phyloP scores from a whole-genome alignment of 768 basidiomycete species.

The Steccherinum ochraceum region DNA sequence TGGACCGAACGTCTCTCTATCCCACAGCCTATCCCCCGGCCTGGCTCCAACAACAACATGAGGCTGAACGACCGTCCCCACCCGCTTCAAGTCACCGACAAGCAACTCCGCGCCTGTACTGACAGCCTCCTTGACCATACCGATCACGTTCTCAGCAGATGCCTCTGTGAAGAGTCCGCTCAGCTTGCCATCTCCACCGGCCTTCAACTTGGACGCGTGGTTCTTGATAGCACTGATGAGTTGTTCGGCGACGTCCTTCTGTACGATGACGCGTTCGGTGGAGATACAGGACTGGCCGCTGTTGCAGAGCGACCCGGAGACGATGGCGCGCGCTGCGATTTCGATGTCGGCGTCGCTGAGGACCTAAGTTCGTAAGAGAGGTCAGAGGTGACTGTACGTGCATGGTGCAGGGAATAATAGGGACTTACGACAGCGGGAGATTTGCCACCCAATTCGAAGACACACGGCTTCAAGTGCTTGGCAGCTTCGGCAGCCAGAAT shows the following conservation, averaged over 20 bases:
- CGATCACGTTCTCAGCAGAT: slow-evolving; percentile 39
- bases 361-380: slow-evolving; percentile 26
- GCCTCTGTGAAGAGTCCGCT: slow-evolving; percentile 36
- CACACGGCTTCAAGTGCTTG: slow-evolving; percentile 47
- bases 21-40: slow-evolving; percentile 44
- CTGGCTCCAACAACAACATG: slow-evolving; percentile 42
- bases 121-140: slow-evolving; percentile 37
- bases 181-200: slow-evolving; percentile 29
- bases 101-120: slow-evolving; percentile 38
- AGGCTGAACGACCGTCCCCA: slow-evolving; percentile 39
- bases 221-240: slow-evolving; percentile 32
- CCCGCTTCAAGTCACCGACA: slow-evolving; percentile 34
- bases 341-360: slow-evolving; percentile 46
- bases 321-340: slow-evolving; percentile 44
- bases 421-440: slow-evolving; percentile 42
- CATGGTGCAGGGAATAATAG: not conserved
- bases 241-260: slow-evolving; percentile 30
- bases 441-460: slow-evolving; percentile 53
- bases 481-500: slow-evolving; percentile 50
- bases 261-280: slow-evolving; percentile 50
- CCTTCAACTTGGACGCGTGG: slow-evolving; percentile 28
- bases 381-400: not conserved
- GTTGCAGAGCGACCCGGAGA: slow-evolving; percentile 36
- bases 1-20: slow-evolving; percentile 55
- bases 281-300: slow-evolving; percentile 57